Conservation (phyloP, 441 rosid species). For the Pelargonium citronellum region DNA sequence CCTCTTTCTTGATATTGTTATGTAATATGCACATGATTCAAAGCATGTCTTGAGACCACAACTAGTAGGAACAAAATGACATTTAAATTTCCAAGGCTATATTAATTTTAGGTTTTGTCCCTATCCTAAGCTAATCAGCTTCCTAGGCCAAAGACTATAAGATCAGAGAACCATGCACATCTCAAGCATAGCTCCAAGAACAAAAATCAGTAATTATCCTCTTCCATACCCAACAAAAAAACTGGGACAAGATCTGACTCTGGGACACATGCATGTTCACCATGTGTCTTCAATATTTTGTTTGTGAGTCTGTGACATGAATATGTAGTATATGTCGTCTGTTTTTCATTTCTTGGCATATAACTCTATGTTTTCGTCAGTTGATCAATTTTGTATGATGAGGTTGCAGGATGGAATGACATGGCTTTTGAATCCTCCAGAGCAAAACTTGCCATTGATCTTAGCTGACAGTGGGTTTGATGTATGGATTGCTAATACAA, state of each 20-base stretch:
- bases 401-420: constrained; percentile 50
- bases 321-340: not conserved
- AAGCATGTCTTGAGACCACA: not conserved
- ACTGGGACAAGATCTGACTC: not conserved
- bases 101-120: not conserved
- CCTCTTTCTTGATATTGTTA: not conserved
- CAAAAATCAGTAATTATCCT: no score
- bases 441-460: constrained; percentile 74
- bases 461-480: constrained; percentile 84
- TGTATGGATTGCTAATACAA: constrained; percentile 80
- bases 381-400: not conserved
- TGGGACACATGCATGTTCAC: not conserved
- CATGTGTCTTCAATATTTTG: not conserved
- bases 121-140: not conserved
- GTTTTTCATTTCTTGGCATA: not conserved
- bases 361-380: not conserved
- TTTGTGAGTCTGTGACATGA: not conserved
- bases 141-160: no score
- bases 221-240: not conserved
- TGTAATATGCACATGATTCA: constrained; percentile 1
- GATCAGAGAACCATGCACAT: no score
- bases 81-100: constrained; percentile 3
- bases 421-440: constrained; percentile 78
- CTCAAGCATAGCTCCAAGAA: no score
- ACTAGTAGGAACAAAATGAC: not conserved